A percentile compares a stretch with the other conserved stretches of the same genome.
phyloP scores from a whole-genome alignment of 148 eudicot genomes.

The Rhododendron ferrugineum region DNA sequence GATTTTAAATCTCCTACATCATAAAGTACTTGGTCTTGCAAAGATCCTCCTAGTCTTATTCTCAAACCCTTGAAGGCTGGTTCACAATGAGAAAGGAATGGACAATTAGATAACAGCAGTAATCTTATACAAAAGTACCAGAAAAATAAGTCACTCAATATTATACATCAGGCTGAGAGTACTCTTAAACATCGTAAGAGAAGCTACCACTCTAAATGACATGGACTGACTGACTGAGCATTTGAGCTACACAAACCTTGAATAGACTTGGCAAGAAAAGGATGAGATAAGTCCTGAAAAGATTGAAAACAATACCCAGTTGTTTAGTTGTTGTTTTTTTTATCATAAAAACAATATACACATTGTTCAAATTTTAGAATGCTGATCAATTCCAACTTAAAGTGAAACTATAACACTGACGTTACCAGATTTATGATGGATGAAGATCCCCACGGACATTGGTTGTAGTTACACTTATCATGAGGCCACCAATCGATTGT shows the following conservation, averaged over 20 bases:
- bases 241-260: conserved; percentile 43
- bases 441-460: conserved; percentile 81
- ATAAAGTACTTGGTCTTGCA: conserved; percentile 82
- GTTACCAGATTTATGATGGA: conserved; percentile 72
- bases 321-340: conserved; percentile 27
- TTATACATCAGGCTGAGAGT: neutral
- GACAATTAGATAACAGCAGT: neutral
- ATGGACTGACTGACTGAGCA: neutral
- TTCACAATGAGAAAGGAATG: conserved; percentile 6
- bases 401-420: conserved; percentile 22
- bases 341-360: conserved; percentile 35
- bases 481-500: conserved; percentile 98
- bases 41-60: conserved; percentile 86
- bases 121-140: neutral
- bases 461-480: conserved; percentile 68
- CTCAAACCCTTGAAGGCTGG: conserved; percentile 77
- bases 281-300: conserved; percentile 70
- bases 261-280: conserved; percentile 63
- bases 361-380: conserved; percentile 24
- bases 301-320: conserved; percentile 22
- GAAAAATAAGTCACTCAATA: neutral
- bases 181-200: conserved; percentile 13
- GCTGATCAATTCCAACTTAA: conserved; percentile 18
- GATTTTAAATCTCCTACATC: conserved; percentile 45
- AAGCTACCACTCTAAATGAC: neutral